A percentile compares a stretch with the other conserved stretches of the same genome.
phyloP scores from a whole-genome alignment of 2,329 filamentous ascomycete genomes.

The Cordyceps tenuipes region DNA sequence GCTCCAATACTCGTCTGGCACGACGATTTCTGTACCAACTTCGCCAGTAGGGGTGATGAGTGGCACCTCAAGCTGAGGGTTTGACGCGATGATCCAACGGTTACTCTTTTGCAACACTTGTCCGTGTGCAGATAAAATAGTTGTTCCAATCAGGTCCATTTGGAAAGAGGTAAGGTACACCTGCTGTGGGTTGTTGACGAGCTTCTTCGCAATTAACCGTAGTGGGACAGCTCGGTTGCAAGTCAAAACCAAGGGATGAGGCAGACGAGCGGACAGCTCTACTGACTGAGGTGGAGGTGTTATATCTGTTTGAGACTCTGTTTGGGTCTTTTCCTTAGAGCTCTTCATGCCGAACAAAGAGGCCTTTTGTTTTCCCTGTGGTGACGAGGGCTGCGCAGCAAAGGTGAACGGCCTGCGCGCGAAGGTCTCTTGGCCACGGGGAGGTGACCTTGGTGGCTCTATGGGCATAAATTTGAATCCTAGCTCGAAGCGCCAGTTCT shows the following conservation, averaged over 20 bases:
- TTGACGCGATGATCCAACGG: constrained; percentile 68
- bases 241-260: constrained; percentile 79
- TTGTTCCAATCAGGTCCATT: constrained; percentile 72
- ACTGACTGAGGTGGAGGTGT: constrained; percentile 51
- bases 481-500: constrained; percentile 65
- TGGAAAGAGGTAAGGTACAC: constrained; percentile 73
- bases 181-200: constrained; percentile 58
- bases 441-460: constrained; percentile 68
- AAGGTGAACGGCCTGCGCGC: constrained; percentile 64
- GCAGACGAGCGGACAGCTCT: constrained; percentile 70
- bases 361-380: constrained; percentile 42
- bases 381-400: constrained; percentile 30
- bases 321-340: constrained; percentile 18
- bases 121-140: constrained; percentile 70
- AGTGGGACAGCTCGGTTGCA: constrained; percentile 82
- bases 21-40: constrained; percentile 56
- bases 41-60: constrained; percentile 51
- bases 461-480: constrained; percentile 87
- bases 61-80: constrained; percentile 62
- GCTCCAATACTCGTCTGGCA: constrained; percentile 68
- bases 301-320: background rate
- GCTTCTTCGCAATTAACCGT: constrained; percentile 68
- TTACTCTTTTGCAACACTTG: constrained; percentile 60
- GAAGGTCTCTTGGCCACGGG: constrained; percentile 69
- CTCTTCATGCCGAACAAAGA: constrained; percentile 47